phyloP scores from a whole-genome alignment of 306 rosid genomes.

The Citrullus colocynthis region DNA sequence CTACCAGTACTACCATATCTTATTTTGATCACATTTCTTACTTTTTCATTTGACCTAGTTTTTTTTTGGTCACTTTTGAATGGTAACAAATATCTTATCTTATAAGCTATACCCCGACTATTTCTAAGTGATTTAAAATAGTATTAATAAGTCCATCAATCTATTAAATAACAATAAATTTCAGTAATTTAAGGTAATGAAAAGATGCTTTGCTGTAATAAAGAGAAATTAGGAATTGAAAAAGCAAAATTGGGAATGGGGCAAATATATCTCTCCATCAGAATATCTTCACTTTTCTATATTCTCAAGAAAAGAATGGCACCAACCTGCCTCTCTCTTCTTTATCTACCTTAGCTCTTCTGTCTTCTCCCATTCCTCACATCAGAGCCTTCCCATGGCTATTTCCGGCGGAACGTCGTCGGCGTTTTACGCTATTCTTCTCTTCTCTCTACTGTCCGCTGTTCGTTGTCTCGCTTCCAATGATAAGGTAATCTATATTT shows the following conservation, averaged over 20 bases:
- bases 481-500: not conserved
- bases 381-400: not conserved
- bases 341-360: no score
- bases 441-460: not conserved
- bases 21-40: no score
- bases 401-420: not conserved
- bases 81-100: no score
- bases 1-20: no score
- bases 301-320: slow-evolving; percentile 41
- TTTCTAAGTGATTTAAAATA: no score
- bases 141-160: no score
- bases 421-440: not conserved
- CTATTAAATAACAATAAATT: no score
- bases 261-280: no score
- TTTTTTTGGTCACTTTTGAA: no score
- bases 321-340: not conserved
- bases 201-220: not conserved
- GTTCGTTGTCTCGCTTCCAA: not conserved
- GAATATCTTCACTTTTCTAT: slow-evolving; percentile 13
- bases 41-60: no score
- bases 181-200: no score
- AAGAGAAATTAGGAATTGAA: slow-evolving; percentile 1
- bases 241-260: not conserved
- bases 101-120: no score
- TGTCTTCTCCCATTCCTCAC: not conserved